These are phyloP conservation scores for Entomortierella beljakovae DNA, from an alignment of 192 early-diverging fungal genomes.

Conservation along the genomic window DNA sequence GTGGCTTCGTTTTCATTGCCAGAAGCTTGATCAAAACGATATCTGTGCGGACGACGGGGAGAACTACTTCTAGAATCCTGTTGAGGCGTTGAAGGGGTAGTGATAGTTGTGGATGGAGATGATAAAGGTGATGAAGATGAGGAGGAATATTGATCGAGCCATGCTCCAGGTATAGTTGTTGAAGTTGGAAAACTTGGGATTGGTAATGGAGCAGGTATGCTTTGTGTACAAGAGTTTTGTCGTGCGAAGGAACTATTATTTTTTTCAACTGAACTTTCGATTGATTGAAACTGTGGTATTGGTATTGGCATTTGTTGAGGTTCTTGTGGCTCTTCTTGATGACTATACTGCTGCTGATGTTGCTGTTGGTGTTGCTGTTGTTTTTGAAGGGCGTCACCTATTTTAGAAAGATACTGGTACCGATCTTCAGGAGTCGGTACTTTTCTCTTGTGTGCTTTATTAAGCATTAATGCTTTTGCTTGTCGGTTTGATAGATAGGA, in stretches of 20 bases:
- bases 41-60: no score
- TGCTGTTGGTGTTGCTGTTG: no score
- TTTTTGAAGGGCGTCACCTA: not conserved
- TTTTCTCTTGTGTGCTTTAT: constrained; percentile 5
- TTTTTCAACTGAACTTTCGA: no score
- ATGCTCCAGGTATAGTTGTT: not conserved
- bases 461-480: constrained; percentile 1
- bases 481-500: constrained; percentile 7
- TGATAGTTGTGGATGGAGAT: not conserved
- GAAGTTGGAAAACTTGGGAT: no score
- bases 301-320: not conserved
- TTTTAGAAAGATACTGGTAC: no score
- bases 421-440: not conserved
- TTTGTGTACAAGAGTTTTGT: not conserved
- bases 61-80: no score
- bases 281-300: no score
- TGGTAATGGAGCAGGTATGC: not conserved
- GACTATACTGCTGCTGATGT: no score
- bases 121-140: constrained; percentile 2
- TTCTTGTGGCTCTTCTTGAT: constrained; percentile 1
- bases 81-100: not conserved
- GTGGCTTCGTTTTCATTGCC: constrained; percentile 17
- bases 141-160: constrained; percentile 4
- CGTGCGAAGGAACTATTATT: not conserved
- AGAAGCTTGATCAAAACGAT: constrained; percentile 4